Evolutionary conservation across 2,329 filamentous ascomycete species (phyloP), one percentile per base, ranked within the genome.

Genomic region (Aquanectria penicillioides): DNA sequence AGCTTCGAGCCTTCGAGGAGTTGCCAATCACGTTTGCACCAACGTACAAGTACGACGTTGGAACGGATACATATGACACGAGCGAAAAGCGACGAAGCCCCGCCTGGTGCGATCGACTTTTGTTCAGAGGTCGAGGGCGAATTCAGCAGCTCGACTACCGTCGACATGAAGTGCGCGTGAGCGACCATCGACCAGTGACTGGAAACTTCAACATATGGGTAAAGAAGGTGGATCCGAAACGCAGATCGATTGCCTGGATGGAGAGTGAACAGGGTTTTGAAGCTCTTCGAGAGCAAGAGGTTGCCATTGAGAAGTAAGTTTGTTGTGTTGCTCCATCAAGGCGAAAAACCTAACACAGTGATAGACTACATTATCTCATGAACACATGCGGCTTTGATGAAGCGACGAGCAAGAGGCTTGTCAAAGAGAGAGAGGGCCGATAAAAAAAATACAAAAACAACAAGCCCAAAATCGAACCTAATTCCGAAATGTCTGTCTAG

Each of bases 21-120:
- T 83, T 90, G 53, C 91, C 91, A 1, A 97, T 99, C 69, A 90
- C 88, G 0, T 99, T 99, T 73, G 89, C 93, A 7, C 95, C 95
- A 1, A 99, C 95, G 0, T 99, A 99, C 82, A 99, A 99, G 75
- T 99, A 99, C 74, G 95, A 99, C 68, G 93, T 98, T 1, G 94
- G 94, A 13, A 96, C 93, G 0, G 94, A 98, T 72, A 90, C 87
- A 6, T 99, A 98, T 75, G 95, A 99, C 73, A 90, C 91, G 1
- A 94, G 91, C 68, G 95, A 99, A 75, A 99, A 99, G 82, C 92
- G 92, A 75, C 87, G 95, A 46, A 90, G 92, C 18, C 95, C 95
- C 0, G 95, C 95, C 1, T 99, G 95, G 95, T 99, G 95, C 74
- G 95, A 99, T 79, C 87, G 95, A 29, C 79, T 99, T 31, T 80